Conservation (phyloP, 1,284 basidiomycete species). For the Ustilago loliicola region DNA sequence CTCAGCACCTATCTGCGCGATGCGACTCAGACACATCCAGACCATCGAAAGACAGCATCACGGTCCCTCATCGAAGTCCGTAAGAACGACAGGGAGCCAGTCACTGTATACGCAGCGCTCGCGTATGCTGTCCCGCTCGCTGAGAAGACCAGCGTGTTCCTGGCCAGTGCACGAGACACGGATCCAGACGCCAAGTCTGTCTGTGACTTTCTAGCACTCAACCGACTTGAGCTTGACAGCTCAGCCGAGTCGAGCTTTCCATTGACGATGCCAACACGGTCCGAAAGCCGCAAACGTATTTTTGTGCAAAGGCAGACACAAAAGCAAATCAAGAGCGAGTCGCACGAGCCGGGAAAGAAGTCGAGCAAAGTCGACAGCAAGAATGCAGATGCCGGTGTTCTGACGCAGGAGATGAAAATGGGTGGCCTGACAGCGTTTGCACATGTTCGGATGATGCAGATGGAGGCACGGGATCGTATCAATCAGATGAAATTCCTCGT, state of each 20-base stretch:
- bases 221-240: constrained; percentile 29
- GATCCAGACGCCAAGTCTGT: constrained; percentile 27
- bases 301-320: constrained; percentile 20
- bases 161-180: constrained; percentile 7
- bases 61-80: not conserved
- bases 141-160: constrained; percentile 3
- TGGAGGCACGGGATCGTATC: constrained; percentile 36
- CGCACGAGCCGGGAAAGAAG: constrained; percentile 3
- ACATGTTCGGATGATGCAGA: constrained; percentile 22
- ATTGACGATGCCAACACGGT: constrained; percentile 15
- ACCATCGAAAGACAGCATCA: constrained; percentile 7
- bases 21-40: constrained; percentile 12
- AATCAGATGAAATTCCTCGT: constrained; percentile 44
- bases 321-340: constrained; percentile 7
- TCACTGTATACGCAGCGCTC: constrained; percentile 10
- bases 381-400: not conserved
- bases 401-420: constrained; percentile 28
- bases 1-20: constrained; percentile 24
- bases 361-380: not conserved
- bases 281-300: constrained; percentile 14
- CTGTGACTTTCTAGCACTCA: constrained; percentile 22
- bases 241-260: constrained; percentile 8
- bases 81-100: not conserved
- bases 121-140: constrained; percentile 25
- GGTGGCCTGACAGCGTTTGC: constrained; percentile 28